Evolutionary conservation across 2,329 filamentous ascomycete species (phyloP), one percentile per base, ranked within the genome.

Genomic region (Talaromyces rugulosus): DNA sequence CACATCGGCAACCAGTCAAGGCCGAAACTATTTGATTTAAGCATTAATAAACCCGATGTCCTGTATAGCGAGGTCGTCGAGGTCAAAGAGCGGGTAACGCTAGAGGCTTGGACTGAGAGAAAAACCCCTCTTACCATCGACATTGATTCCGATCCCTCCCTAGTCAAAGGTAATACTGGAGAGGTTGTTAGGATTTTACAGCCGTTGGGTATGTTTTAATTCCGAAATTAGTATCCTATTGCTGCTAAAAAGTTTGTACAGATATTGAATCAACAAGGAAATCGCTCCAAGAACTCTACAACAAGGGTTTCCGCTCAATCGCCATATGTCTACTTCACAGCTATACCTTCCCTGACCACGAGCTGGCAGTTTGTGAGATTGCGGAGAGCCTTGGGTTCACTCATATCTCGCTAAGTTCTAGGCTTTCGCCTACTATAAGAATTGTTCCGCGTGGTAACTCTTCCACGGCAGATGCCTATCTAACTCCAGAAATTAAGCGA

Each of bases 1-100:
- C 85, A 88, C 58, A 97, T 97, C 71, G 93, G 93, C 8, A 96
- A 96, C 75, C 93, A 97, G 78, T 91, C 89, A 28, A 83, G 93
- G 52, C 93, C 93, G 18, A 89, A 89, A 72, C 96, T 97, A 66
- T 97, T 97, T 70, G 93, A 96, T 72, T 80, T 97, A 59, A 89
- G 89, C 18, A 96, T 96, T 70, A 82, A 84, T 65, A 92, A 93
- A 72, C 92, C 92, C 0, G 92, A 95, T 65, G 90, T 96, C 5
- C 78, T 97, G 11, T 96, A 96, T 69, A 88, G 92, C 71, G 82
- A 81, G 34, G 92, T 97, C 0, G 83, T 96, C 27, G 93, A 97
- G 77, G 83, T 96, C 54, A 89, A 96, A 63, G 93, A 97, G 81
- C 82, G 93, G 31, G 91, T 96, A 4, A 93, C 92, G 0, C 81